phyloP scores from a whole-genome alignment of 148 eudicot genomes.

The Rhododendron kiyosumense region DNA sequence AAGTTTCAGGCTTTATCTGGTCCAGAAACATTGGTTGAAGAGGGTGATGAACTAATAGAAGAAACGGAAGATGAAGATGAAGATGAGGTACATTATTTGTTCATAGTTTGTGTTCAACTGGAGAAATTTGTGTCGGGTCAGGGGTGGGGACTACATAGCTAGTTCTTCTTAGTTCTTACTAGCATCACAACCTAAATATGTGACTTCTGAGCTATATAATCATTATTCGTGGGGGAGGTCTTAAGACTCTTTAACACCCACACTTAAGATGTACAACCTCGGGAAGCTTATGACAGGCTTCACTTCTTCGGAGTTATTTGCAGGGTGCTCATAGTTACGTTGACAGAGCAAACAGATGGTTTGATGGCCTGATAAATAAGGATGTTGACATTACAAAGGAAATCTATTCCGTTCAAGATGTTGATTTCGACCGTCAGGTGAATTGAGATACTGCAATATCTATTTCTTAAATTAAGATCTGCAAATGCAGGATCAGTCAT shows the following conservation, averaged over 20 bases:
- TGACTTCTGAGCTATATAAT: background rate
- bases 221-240: background rate
- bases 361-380: constrained; percentile 56
- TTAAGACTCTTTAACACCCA: background rate
- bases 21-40: constrained; percentile 23
- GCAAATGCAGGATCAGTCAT: background rate
- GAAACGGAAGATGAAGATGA: constrained; percentile 42
- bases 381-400: constrained; percentile 67
- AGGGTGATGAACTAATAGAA: constrained; percentile 35
- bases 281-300: background rate
- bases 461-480: background rate
- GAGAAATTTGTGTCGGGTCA: background rate
- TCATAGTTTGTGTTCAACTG: background rate
- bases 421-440: constrained; percentile 93
- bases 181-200: background rate
- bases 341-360: constrained; percentile 56
- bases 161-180: background rate
- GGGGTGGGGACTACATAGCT: background rate
- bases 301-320: constrained; percentile 11
- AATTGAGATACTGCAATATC: constrained; percentile 10
- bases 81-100: constrained; percentile 31
- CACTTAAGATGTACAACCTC: background rate
- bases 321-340: constrained; percentile 43
- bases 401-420: constrained; percentile 62
- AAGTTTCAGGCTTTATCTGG: constrained; percentile 50